Conservation (phyloP, 805 yeast species). For the Brettanomyces sp. region DNA sequence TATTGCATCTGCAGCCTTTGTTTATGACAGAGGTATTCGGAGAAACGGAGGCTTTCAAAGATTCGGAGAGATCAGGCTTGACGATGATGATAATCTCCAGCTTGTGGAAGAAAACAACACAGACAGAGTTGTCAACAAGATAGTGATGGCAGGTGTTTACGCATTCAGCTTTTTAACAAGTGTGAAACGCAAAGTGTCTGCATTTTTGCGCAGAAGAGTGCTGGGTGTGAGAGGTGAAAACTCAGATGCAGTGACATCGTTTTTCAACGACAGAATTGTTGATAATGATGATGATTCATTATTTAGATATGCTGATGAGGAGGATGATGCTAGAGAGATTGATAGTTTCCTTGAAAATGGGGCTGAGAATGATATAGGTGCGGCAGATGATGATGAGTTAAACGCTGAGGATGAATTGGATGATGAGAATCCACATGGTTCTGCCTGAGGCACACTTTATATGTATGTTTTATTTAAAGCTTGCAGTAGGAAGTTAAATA, state of each 20-base stretch:
- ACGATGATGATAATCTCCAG: constrained; percentile 50
- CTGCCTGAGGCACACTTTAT: too few species aligned
- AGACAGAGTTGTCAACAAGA: constrained; percentile 48
- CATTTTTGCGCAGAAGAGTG: constrained; percentile 17
- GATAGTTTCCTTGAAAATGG: constrained; percentile 30
- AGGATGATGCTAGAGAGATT: constrained; percentile 40
- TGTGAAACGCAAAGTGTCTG: constrained; percentile 7
- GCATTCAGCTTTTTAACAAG: constrained; percentile 11
- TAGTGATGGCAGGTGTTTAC: constrained; percentile 50
- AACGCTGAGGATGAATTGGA: constrained; percentile 2
- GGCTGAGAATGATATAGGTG: constrained; percentile 23
- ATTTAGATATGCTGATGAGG: constrained; percentile 22
- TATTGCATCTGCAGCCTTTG: constrained; percentile 49
- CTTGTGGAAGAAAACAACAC: constrained; percentile 52
- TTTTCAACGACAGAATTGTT: constrained; percentile 22
- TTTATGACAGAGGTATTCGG: constrained; percentile 73
- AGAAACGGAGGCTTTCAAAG: constrained; percentile 68
- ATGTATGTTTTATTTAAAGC: too few species aligned
- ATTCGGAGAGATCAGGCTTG: constrained; percentile 81
- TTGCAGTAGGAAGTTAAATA: too few species aligned
- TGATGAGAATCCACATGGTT: neutral
- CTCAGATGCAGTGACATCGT: constrained; percentile 5
- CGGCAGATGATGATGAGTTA: constrained; percentile 7
- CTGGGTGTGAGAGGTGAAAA: constrained; percentile 1
- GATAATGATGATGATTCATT: constrained; percentile 25